Conservation (phyloP, 2,329 filamentous ascomycete genomes). For the Biscogniauxia marginata region DNA sequence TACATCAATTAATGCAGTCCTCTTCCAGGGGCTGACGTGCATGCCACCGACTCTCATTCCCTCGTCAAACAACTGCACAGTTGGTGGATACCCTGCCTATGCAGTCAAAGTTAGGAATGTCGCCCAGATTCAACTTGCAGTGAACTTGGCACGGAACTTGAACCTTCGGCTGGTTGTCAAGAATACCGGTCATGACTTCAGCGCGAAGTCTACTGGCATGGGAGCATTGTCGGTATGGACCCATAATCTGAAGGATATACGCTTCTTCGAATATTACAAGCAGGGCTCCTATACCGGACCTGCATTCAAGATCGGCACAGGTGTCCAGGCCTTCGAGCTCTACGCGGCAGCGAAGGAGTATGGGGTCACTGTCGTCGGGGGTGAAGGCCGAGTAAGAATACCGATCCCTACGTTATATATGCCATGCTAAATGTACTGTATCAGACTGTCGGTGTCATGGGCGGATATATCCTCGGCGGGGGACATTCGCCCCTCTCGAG, state of each 20-base stretch:
- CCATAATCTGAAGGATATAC: slow-evolving; percentile 35
- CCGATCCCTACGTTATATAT: not conserved
- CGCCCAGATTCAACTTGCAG: slow-evolving; percentile 43
- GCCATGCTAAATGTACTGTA: slow-evolving; percentile 3
- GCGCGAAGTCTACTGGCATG: slow-evolving; percentile 39
- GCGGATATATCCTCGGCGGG: slow-evolving; percentile 46
- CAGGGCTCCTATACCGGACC: slow-evolving; percentile 39
- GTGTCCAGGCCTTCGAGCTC: slow-evolving; percentile 52
- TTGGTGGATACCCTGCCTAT: slow-evolving; percentile 44
- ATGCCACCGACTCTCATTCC: slow-evolving; percentile 24
- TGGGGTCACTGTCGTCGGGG: slow-evolving; percentile 50
- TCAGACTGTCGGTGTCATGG: slow-evolving; percentile 48
- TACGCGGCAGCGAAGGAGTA: slow-evolving; percentile 49
- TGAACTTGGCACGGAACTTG: slow-evolving; percentile 45
- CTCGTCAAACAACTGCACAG: slow-evolving; percentile 29
- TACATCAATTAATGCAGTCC: slow-evolving; percentile 40
- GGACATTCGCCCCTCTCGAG: slow-evolving; percentile 35
- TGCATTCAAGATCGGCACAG: slow-evolving; percentile 55
- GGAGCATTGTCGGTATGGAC: slow-evolving; percentile 40
- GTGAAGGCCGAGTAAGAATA: slow-evolving; percentile 42
- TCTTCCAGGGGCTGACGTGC: slow-evolving; percentile 31
- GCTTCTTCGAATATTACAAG: slow-evolving; percentile 35
- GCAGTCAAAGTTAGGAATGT: slow-evolving; percentile 41
- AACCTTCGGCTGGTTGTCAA: slow-evolving; percentile 52
- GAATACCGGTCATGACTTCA: slow-evolving; percentile 55